A percentile compares a stretch with the other conserved stretches of the same genome.
Conservation (phyloP, 345 rosid genomes). For the Iberis pinnata region DNA sequence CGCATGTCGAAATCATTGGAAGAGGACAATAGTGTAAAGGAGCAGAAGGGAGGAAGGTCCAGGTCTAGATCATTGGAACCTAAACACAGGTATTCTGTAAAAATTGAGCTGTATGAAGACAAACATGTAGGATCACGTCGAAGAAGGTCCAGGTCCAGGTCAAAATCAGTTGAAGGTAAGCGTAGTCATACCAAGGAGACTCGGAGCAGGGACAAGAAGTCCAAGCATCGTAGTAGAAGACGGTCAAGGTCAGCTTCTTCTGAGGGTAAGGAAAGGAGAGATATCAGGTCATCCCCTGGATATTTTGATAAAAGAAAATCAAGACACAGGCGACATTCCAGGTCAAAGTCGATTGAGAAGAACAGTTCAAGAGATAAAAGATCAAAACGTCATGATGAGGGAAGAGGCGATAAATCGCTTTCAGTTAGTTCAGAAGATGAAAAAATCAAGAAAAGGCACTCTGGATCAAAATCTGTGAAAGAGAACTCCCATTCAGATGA, state of each 20-base stretch:
- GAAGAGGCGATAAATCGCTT: conserved; percentile 36
- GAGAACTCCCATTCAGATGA: conserved; percentile 24
- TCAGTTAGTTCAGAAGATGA: conserved; percentile 36
- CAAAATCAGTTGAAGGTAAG: conserved; percentile 56
- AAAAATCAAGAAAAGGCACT: conserved; percentile 34
- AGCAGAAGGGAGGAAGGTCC: conserved; percentile 44
- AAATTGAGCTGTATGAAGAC: conserved; percentile 33
- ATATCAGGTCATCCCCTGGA: conserved; percentile 47
- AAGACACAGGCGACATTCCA: conserved; percentile 43
- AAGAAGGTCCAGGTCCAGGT: conserved; percentile 72
- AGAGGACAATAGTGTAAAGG: conserved; percentile 35
- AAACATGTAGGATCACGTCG: conserved; percentile 38
- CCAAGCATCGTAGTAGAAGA: conserved; percentile 51
- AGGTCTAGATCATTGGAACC: conserved; percentile 54
- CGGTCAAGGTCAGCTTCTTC: conserved; percentile 59
- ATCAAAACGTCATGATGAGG: conserved; percentile 38
- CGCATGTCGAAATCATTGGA: conserved; percentile 58
- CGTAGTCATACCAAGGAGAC: conserved; percentile 36
- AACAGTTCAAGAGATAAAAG: conserved; percentile 36
- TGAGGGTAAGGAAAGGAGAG: conserved; percentile 42
- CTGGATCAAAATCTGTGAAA: conserved; percentile 42
- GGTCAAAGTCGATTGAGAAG: conserved; percentile 54
- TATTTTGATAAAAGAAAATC: conserved; percentile 43
- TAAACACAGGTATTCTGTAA: conserved; percentile 28
- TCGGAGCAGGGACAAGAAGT: conserved; percentile 42